Percentiles rank a stretch among this genome's conserved stretches.
Evolutionary conservation across 768 basidiomycete species (phyloP).

Genomic region (Suillus decipiens): DNA sequence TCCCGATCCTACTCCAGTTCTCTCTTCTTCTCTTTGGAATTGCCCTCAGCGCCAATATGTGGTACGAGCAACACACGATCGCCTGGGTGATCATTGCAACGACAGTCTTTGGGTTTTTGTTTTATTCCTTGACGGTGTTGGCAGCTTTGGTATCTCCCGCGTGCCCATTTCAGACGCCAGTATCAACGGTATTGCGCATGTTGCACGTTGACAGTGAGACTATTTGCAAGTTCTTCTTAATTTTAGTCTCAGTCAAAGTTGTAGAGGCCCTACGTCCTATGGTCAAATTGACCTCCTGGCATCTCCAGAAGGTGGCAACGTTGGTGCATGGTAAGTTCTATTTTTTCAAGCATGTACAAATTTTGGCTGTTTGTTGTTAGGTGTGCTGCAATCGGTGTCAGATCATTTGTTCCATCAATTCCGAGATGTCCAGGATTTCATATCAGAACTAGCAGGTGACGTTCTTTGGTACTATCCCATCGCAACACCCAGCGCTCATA

Average conservation of each 20-base stretch:
- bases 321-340: not conserved
- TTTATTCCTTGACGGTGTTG: constrained; percentile 10
- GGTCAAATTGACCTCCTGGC: not conserved
- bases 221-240: not conserved
- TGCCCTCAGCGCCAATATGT: constrained; percentile 11
- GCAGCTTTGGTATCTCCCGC: constrained; percentile 5
- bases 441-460: no score
- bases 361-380: not conserved
- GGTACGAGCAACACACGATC: not conserved
- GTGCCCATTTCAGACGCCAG: constrained; percentile 9
- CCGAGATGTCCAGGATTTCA: no score
- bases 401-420: no score
- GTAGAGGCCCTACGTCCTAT: not conserved
- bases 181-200: not conserved
- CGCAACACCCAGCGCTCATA: not conserved
- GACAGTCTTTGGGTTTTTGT: not conserved
- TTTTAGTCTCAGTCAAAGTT: not conserved
- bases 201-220: not conserved
- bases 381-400: no score
- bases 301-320: no score
- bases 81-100: constrained; percentile 4
- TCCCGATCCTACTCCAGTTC: constrained; percentile 17
- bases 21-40: constrained; percentile 16
- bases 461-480: not conserved
- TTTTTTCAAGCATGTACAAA: not conserved